phyloP scores from a whole-genome alignment of 23 red algal species.

The Gracilaria vermiculophylla region DNA sequence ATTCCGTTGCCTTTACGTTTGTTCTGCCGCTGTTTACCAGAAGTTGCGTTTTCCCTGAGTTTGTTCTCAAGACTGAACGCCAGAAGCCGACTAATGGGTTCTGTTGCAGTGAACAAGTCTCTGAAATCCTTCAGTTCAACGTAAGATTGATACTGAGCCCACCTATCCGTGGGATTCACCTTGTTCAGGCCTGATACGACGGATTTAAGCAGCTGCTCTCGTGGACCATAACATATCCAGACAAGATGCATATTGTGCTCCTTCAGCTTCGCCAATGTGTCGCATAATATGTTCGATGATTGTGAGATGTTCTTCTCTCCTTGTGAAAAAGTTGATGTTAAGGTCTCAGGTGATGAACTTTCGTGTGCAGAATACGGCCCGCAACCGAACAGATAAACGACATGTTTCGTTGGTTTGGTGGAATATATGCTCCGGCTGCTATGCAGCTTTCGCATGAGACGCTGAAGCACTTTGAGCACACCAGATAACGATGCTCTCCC shows the following conservation, averaged over 20 bases:
- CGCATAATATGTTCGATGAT: not conserved
- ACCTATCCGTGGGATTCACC: not conserved
- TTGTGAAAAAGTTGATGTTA: not conserved
- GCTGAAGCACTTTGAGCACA: not conserved
- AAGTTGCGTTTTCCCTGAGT: not conserved
- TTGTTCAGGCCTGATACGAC: not conserved
- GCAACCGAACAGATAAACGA: not conserved
- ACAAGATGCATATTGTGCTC: not conserved
- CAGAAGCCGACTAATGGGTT: not conserved
- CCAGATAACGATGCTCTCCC: not conserved
- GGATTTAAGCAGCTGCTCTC: not conserved
- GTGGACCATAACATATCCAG: not conserved
- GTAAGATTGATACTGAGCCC: not conserved
- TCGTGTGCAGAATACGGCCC: not conserved
- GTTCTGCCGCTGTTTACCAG: not conserved
- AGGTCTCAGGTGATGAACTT: not conserved
- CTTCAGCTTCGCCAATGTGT: not conserved
- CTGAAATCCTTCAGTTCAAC: not conserved
- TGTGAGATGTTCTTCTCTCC: not conserved
- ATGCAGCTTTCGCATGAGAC: not conserved
- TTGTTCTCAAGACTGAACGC: constrained; percentile 1
- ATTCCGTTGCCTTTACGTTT: not conserved
- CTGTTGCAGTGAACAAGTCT: not conserved
- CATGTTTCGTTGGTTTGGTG: not conserved
- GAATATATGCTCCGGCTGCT: not conserved